Conservation (phyloP, 1,284 basidiomycete genomes). For the Rugosomyces carneus region DNA sequence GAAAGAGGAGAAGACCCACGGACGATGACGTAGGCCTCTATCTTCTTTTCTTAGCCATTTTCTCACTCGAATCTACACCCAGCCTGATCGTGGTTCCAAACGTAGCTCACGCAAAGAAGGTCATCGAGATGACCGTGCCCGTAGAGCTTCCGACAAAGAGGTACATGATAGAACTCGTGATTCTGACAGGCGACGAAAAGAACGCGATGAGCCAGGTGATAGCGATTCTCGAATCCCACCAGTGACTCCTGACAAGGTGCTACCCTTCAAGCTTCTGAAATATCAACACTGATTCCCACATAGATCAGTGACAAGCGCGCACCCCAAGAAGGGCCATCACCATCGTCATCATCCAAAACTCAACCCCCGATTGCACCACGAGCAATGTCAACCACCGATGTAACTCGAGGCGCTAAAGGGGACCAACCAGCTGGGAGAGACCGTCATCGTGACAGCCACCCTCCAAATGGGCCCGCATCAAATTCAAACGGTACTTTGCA, state of each 20-base stretch:
- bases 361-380: conserved; percentile 59
- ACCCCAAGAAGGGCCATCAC: conserved; percentile 41
- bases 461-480: conserved; percentile 21
- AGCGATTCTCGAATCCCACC: conserved; percentile 38
- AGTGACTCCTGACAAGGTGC: conserved; percentile 51
- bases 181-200: conserved; percentile 59
- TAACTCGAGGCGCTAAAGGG: conserved; percentile 31
- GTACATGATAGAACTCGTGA: conserved; percentile 58
- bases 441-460: conserved; percentile 31
- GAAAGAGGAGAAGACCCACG: conserved; percentile 57
- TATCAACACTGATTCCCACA: conserved; percentile 4
- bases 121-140: conserved; percentile 64
- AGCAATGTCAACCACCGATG: conserved; percentile 51
- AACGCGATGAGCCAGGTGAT: conserved; percentile 48
- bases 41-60: conserved; percentile 14
- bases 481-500: conserved; percentile 17
- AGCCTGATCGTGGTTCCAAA: conserved; percentile 68
- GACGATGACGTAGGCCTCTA: conserved; percentile 61
- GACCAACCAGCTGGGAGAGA: conserved; percentile 31
- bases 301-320: conserved; percentile 50
- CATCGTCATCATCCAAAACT: conserved; percentile 33
- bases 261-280: conserved; percentile 7
- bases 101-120: conserved; percentile 69
- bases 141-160: conserved; percentile 66
- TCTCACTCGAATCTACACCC: conserved; percentile 17